Evolutionary conservation across 2,329 filamentous ascomycete species (phyloP).

Genomic region (Beauveria asiatica): DNA sequence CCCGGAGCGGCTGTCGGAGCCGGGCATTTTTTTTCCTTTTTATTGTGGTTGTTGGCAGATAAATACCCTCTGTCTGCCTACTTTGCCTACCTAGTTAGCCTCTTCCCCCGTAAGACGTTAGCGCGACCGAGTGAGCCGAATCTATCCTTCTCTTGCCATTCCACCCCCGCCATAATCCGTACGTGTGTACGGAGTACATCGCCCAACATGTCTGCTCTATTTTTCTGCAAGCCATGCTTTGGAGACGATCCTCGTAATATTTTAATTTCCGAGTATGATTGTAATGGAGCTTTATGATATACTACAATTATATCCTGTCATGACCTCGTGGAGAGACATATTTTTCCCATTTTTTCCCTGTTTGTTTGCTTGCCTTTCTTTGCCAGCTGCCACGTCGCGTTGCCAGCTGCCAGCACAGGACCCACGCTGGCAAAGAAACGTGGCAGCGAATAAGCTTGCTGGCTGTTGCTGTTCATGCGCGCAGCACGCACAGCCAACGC

Average conservation of each 20-base stretch:
- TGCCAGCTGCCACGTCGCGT: neutral
- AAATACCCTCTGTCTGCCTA: neutral
- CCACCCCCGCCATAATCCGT: neutral
- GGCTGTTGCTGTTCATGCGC: conserved; percentile 2
- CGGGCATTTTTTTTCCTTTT: neutral
- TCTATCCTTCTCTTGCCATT: conserved; percentile 10
- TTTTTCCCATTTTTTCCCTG: neutral
- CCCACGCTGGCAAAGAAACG: neutral
- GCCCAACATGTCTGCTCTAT: neutral
- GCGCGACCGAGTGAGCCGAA: conserved; percentile 9
- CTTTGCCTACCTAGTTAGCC: neutral
- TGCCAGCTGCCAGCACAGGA: neutral
- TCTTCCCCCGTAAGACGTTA: neutral
- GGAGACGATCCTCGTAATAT: neutral
- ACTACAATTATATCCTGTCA: too few relatives aligned
- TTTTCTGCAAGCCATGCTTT: neutral
- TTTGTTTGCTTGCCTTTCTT: neutral
- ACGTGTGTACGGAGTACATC: neutral
- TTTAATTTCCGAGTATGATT: neutral
- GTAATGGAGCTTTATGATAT: neutral
- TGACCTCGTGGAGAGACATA: neutral
- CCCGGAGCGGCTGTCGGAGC: conserved; percentile 8
- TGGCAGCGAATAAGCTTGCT: neutral
- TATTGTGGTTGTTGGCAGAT: neutral
- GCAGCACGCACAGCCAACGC: neutral